phyloP scores from a whole-genome alignment of 2,329 filamentous ascomycete species.

The Neurospora sp. region DNA sequence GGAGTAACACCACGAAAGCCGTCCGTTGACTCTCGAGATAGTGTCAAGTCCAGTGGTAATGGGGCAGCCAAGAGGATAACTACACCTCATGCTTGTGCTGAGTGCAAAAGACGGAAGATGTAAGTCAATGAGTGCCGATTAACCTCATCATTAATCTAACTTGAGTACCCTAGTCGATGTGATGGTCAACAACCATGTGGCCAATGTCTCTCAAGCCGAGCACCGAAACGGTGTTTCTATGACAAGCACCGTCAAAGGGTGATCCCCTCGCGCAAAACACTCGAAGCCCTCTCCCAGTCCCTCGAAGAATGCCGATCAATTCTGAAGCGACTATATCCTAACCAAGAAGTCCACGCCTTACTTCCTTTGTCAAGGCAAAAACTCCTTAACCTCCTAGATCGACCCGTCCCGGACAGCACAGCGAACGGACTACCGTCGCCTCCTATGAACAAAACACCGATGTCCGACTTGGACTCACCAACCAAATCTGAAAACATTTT shows the following conservation, averaged over 20 bases:
- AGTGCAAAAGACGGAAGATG: conserved; percentile 74
- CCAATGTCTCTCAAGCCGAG: conserved; percentile 72
- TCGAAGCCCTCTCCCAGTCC: conserved; percentile 53
- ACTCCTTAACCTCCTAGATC: conserved; percentile 46
- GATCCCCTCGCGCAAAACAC: conserved; percentile 66
- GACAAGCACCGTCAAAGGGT: conserved; percentile 70
- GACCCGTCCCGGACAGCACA: conserved; percentile 29
- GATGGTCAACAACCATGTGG: conserved; percentile 74
- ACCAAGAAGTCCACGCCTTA: conserved; percentile 40
- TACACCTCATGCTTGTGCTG: conserved; percentile 57
- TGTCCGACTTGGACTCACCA: conserved; percentile 39
- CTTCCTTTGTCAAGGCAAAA: conserved; percentile 48
- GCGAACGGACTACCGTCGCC: conserved; percentile 39
- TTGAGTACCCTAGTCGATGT: conserved; percentile 42
- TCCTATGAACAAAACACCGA: conserved; percentile 39
- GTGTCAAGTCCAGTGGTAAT: conserved; percentile 29
- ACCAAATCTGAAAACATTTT: conserved; percentile 42
- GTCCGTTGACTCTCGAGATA: conserved; percentile 30
- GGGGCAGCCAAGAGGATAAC: conserved; percentile 39
- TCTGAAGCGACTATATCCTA: conserved; percentile 52
- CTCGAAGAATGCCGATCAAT: conserved; percentile 56
- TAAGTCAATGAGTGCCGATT: conserved; percentile 19
- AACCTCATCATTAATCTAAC: conserved; percentile 18
- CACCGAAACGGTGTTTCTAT: conserved; percentile 69
- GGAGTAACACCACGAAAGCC: conserved; percentile 42